phyloP scores from a whole-genome alignment of 179 eudicot genomes.

The Dionaea muscipula region DNA sequence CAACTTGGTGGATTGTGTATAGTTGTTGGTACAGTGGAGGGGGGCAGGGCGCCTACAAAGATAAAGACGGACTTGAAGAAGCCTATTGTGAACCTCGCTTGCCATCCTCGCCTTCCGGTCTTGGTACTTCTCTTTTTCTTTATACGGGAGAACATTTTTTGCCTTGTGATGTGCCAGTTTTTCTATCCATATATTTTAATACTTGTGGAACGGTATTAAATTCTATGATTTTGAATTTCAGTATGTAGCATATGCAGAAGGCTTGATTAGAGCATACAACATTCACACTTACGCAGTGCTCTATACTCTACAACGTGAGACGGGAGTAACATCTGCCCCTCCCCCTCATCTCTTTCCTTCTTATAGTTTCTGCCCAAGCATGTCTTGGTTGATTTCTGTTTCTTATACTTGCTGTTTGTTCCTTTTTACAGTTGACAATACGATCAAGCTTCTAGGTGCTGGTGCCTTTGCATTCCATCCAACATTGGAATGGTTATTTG shows the following conservation, averaged over 20 bases:
- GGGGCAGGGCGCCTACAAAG: conserved; percentile 92
- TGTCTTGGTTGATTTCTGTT: background rate
- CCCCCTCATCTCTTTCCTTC: conserved; percentile 1
- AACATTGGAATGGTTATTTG: conserved; percentile 82
- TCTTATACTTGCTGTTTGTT: conserved; percentile 9
- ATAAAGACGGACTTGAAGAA: conserved; percentile 97
- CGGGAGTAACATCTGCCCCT: conserved; percentile 11
- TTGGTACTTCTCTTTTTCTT: conserved; percentile 33
- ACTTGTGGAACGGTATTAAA: conserved; percentile 1
- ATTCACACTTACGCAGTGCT: conserved; percentile 89
- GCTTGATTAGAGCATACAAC: conserved; percentile 90
- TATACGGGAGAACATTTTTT: conserved; percentile 2
- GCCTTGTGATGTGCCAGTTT: background rate
- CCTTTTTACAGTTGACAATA: conserved; percentile 71
- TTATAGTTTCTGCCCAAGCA: background rate
- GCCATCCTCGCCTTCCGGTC: conserved; percentile 96
- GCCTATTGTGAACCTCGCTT: conserved; percentile 93
- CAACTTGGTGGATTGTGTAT: conserved; percentile 15
- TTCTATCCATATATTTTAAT: background rate
- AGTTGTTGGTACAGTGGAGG: conserved; percentile 98
- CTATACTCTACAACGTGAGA: conserved; percentile 91
- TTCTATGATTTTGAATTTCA: conserved; percentile 24
- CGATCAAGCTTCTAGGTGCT: conserved; percentile 89
- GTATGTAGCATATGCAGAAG: conserved; percentile 98
- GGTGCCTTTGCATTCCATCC: conserved; percentile 99